These are phyloP conservation scores for Penicillium sp. DNA, from an alignment of 2,329 filamentous ascomycete genomes.

Conservation along the genomic window DNA sequence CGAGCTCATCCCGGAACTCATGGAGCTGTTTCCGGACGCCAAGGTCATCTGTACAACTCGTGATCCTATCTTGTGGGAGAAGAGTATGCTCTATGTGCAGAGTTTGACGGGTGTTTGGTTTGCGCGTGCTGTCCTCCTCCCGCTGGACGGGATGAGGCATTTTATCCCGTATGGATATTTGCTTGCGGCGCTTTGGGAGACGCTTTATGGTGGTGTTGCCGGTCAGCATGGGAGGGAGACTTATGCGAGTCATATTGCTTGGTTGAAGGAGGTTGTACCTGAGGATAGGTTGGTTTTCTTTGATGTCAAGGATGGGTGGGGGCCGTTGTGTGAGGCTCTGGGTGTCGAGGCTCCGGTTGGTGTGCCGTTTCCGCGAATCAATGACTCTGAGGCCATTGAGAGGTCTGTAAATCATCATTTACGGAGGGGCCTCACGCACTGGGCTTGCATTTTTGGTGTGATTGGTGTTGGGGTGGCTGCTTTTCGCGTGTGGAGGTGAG, in stretches of 20 bases:
- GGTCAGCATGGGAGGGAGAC: constrained; percentile 13
- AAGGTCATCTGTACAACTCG: constrained; percentile 47
- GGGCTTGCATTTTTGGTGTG: constrained; percentile 27
- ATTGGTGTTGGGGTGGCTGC: constrained; percentile 15
- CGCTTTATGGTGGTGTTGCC: constrained; percentile 17
- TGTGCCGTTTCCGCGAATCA: constrained; percentile 41
- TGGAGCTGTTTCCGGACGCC: constrained; percentile 52
- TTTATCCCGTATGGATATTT: constrained; percentile 23
- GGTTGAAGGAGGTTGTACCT: constrained; percentile 29
- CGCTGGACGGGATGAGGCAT: constrained; percentile 27
- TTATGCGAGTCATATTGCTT: constrained; percentile 25
- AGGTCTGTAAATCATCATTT: constrained; percentile 23
- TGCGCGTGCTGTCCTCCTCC: constrained; percentile 22
- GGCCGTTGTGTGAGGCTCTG: constrained; percentile 47
- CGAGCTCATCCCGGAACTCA: constrained; percentile 47
- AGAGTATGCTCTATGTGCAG: constrained; percentile 23
- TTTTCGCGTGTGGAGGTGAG: constrained; percentile 5
- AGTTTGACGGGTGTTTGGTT: constrained; percentile 21
- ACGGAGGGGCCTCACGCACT: constrained; percentile 30
- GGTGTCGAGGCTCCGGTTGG: constrained; percentile 39
- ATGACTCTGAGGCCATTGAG: constrained; percentile 32
- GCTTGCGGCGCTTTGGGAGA: constrained; percentile 22
- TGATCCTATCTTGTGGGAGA: constrained; percentile 24
- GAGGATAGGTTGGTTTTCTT: constrained; percentile 39
- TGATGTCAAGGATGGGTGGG: constrained; percentile 47